Evolutionary conservation across 257 asterid species (phyloP), one percentile per base, ranked within the genome.

Genomic region (Lycium barbarum): DNA sequence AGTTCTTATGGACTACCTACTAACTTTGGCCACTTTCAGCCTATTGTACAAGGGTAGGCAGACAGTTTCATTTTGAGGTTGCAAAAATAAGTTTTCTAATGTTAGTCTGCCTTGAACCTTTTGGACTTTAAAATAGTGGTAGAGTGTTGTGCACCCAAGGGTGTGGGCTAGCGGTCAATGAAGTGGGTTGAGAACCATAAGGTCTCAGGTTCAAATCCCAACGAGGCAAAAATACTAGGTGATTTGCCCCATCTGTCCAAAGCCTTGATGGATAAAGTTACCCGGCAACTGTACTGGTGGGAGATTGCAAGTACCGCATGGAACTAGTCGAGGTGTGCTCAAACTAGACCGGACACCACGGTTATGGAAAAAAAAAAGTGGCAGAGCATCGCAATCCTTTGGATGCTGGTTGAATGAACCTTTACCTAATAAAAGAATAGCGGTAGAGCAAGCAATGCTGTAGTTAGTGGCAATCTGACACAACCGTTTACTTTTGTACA

Each of bases 71-170:
- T 49, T 47, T 45, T 47, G 40, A 73, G 80, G 58, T 61, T 45
- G 59, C 80, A 20, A 72, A 70, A n/a, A 45, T n/a, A 45, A 72
- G 4, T 72, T 47, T 72, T 45, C 58, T 72, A 15, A 22, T 72
- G 59, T 72, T 53, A 9, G 8, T 72, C 7, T 45, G 57, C 58
- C 17, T n/a, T 72, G 80, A 72, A 20, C 40, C 10, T 10, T 45
- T 72, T 72, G 80, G 58, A 45, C 58, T 45, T 72, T 6, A 73
- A 47, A 73, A 6, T 20, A 73, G 7, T 73, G 57, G 80, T 11
- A 5, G 59, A 1, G 58, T 40, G 47, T 38, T 40, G 8, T 70
- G 53, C 51, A 36, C 15, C 51, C 14, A 36, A 36, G 67, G 35
- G 49, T 70, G 54, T 70, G 4, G 26, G 26, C 26, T 15, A 38